Evolutionary conservation across 2,329 filamentous ascomycete species (phyloP).

Genomic region (Aspergillus sojae): DNA sequence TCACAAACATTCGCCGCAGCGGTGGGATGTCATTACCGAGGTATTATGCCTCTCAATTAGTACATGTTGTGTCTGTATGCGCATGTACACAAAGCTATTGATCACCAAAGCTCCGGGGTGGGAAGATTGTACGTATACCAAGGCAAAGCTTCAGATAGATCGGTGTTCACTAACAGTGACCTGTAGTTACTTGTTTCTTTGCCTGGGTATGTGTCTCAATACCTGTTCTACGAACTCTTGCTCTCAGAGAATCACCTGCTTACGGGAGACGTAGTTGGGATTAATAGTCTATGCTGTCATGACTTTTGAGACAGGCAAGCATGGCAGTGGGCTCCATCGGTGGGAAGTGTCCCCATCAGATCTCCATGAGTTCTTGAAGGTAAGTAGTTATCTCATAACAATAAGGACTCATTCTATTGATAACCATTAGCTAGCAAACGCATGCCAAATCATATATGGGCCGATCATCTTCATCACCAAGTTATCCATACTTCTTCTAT

Average conservation of each 20-base stretch:
- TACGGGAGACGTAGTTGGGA: constrained; percentile 20
- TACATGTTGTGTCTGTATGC: constrained; percentile 21
- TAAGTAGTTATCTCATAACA: constrained; percentile 2
- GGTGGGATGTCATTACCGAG: constrained; percentile 23
- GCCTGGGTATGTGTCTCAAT: constrained; percentile 21
- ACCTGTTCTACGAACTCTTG: neutral
- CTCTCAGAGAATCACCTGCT: neutral
- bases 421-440: constrained; percentile 21
- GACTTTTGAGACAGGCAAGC: constrained; percentile 22
- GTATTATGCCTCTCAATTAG: constrained; percentile 21
- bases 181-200: constrained; percentile 22
- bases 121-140: constrained; percentile 26
- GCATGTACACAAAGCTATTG: constrained; percentile 31
- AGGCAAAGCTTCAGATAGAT: neutral
- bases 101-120: constrained; percentile 26
- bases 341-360: constrained; percentile 21
- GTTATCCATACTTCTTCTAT: constrained; percentile 31
- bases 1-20: constrained; percentile 17
- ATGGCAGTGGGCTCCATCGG: constrained; percentile 26
- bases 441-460: constrained; percentile 30
- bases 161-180: neutral
- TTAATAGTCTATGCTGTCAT: constrained; percentile 26
- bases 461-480: constrained; percentile 34
- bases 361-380: constrained; percentile 21
- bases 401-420: neutral